Conservation (phyloP, 331 rosid species). For the Malus hybrid region DNA sequence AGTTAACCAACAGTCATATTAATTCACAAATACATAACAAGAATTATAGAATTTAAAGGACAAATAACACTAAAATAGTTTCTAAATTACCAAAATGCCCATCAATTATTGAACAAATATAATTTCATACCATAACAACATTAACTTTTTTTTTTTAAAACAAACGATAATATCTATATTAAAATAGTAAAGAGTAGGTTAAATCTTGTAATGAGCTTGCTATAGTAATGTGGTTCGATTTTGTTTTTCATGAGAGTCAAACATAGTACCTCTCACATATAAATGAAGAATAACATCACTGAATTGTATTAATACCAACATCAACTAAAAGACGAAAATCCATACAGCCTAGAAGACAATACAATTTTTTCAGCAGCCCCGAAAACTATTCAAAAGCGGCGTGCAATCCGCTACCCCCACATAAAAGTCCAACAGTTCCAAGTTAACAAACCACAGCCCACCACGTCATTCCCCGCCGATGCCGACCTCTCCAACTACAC, state of each 20-base stretch:
- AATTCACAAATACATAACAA: background rate
- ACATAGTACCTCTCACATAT: too few relatives aligned
- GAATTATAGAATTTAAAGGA: background rate
- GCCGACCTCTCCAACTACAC: conserved; percentile 26
- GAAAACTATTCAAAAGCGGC: background rate
- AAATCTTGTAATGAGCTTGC: rapidly evolving
- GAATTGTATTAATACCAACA: too few relatives aligned
- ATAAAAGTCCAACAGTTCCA: background rate
- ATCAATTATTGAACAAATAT: background rate
- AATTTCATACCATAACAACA: too few relatives aligned
- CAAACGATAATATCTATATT: too few relatives aligned
- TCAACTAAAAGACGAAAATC: too few relatives aligned
- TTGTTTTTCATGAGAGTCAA: rapidly evolving
- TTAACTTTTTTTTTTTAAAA: too few relatives aligned
- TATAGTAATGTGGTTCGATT: too few relatives aligned
- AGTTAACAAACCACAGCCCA: conserved; percentile 7
- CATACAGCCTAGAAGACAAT: background rate
- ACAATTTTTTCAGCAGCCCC: background rate
- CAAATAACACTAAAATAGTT: background rate
- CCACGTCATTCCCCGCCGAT: conserved; percentile 17
- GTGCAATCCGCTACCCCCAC: background rate
- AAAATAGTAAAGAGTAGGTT: rapidly evolving
- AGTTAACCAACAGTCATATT: background rate
- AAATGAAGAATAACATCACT: too few relatives aligned
- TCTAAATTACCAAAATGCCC: background rate